These are phyloP conservation scores for Neohortaea acidophila DNA, from an alignment of 495 filamentous ascomycete genomes.

Conservation along the genomic window DNA sequence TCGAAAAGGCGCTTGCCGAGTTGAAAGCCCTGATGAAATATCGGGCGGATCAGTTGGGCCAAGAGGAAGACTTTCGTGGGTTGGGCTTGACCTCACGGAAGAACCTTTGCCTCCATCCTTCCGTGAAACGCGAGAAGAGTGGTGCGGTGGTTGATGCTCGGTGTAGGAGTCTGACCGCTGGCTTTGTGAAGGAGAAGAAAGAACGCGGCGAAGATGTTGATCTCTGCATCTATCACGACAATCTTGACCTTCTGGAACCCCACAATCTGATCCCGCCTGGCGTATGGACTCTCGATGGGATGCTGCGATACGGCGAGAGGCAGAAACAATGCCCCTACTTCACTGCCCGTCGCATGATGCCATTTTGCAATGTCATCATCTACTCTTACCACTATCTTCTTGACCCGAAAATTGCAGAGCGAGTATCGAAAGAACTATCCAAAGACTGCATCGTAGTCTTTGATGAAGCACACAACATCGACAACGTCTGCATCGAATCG, in stretches of 20 bases:
- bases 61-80: constrained; percentile 82
- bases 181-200: constrained; percentile 95
- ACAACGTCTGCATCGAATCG: constrained; percentile 98
- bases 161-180: constrained; percentile 87
- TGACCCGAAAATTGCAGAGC: constrained; percentile 94
- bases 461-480: constrained; percentile 97
- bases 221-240: constrained; percentile 93
- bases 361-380: constrained; percentile 96
- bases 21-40: constrained; percentile 90
- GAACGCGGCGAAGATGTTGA: constrained; percentile 87
- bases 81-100: constrained; percentile 90
- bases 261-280: constrained; percentile 86
- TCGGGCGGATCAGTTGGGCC: constrained; percentile 66
- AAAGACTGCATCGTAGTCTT: constrained; percentile 99
- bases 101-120: constrained; percentile 91
- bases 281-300: constrained; percentile 86
- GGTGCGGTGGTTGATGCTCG: constrained; percentile 84
- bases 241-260: constrained; percentile 84
- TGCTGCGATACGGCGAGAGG: constrained; percentile 77
- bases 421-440: constrained; percentile 89
- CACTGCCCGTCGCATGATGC: constrained; percentile 92
- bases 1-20: constrained; percentile 91
- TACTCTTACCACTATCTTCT: constrained; percentile 98
- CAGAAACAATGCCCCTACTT: constrained; percentile 98
- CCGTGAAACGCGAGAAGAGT: constrained; percentile 89